Percentiles rank a stretch among this genome's conserved stretches.
phyloP scores from a whole-genome alignment of 495 filamentous ascomycete genomes.

The Acidomyces sp. region DNA sequence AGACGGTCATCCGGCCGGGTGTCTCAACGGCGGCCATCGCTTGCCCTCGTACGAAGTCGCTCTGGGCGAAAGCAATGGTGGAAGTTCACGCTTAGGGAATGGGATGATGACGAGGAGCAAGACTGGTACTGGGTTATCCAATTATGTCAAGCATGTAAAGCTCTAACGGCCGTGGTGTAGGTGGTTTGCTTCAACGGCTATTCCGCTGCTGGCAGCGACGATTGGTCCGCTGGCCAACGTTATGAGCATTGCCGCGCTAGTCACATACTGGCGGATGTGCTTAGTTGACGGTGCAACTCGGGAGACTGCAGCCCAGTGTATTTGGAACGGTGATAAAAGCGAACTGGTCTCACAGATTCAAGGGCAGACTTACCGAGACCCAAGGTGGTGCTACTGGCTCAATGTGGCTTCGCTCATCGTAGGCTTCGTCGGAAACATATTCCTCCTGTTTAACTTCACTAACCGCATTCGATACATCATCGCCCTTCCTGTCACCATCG shows the following conservation, averaged over 20 bases:
- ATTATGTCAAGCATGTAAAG: too few species aligned
- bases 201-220: constrained; percentile 59
- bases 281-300: constrained; percentile 24
- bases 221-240: constrained; percentile 63
- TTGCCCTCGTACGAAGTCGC: constrained; percentile 1
- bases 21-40: constrained; percentile 3
- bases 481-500: constrained; percentile 54
- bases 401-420: constrained; percentile 54
- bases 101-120: constrained; percentile 16
- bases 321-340: constrained; percentile 1
- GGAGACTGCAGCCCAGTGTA: constrained; percentile 1
- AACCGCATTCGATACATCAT: constrained; percentile 64
- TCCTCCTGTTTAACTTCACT: constrained; percentile 76
- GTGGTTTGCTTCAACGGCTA: constrained; percentile 69
- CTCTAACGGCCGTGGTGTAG: too few species aligned
- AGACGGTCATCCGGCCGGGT: background rate
- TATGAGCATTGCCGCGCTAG: constrained; percentile 59
- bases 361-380: constrained; percentile 32
- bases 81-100: constrained; percentile 11
- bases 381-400: constrained; percentile 32
- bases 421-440: constrained; percentile 57
- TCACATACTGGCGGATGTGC: constrained; percentile 48
- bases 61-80: constrained; percentile 6
- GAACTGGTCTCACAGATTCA: constrained; percentile 29
- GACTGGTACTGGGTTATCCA: too few species aligned